phyloP scores from a whole-genome alignment of 441 rosid genomes.

The Populus hybrid region DNA sequence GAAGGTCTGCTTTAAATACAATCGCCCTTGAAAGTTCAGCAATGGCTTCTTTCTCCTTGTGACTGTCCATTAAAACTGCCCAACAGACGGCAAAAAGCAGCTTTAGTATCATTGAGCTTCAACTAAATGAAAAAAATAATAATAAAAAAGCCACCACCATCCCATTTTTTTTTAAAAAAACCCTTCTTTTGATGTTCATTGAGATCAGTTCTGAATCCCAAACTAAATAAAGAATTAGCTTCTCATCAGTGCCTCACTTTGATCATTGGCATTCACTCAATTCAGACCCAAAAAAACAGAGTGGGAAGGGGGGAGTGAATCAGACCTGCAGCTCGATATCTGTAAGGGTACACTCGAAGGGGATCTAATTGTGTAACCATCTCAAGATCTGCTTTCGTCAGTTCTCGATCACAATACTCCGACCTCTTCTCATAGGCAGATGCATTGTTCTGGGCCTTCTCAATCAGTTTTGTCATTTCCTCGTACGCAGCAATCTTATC shows the following conservation, averaged over 20 bases:
- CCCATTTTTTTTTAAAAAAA: constrained; percentile 21
- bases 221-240: neutral
- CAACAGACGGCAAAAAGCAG: constrained; percentile 9
- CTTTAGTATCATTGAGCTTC: neutral
- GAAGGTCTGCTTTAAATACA: constrained; percentile 86
- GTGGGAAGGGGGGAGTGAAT: neutral
- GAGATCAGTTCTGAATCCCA: neutral
- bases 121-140: neutral
- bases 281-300: neutral
- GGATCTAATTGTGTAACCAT: constrained; percentile 90
- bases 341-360: constrained; percentile 90
- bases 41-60: constrained; percentile 84
- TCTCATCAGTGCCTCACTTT: neutral
- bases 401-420: constrained; percentile 93
- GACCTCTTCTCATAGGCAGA: constrained; percentile 98
- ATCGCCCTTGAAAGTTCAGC: constrained; percentile 86
- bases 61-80: constrained; percentile 90
- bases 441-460: constrained; percentile 80
- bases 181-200: neutral
- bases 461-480: constrained; percentile 88
- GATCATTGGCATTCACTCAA: neutral
- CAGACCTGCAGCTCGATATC: constrained; percentile 95
- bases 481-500: constrained; percentile 71
- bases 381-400: constrained; percentile 79
- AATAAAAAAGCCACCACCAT: constrained; percentile 55